Percentiles rank a stretch among this genome's conserved stretches.
These are phyloP conservation scores for Cenchrus purpureus DNA, from an alignment of 176 grass and related monocot species.

Conservation along the genomic window DNA sequence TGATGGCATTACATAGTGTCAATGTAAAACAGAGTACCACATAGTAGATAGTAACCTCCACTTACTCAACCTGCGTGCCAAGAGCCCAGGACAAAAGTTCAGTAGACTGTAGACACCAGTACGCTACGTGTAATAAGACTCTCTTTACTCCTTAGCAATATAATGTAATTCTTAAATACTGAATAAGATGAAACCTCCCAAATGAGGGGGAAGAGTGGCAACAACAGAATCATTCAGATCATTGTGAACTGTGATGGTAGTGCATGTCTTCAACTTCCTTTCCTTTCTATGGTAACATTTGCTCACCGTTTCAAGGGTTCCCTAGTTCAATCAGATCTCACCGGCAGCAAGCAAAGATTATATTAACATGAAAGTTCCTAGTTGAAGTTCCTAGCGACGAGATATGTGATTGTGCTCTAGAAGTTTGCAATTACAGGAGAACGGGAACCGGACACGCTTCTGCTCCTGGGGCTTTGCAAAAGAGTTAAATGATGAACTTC, in stretches of 20 bases:
- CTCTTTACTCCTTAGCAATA: not conserved
- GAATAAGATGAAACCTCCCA: not conserved
- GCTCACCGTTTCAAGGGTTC: not conserved
- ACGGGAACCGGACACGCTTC: constrained; percentile 38
- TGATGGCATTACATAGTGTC: not conserved
- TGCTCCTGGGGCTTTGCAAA: constrained; percentile 47
- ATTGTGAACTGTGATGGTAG: not conserved
- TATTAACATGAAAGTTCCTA: not conserved
- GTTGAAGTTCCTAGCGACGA: not conserved
- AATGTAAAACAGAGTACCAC: not conserved
- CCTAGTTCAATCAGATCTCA: constrained; percentile 44
- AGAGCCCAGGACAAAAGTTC: not conserved
- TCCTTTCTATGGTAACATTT: not conserved
- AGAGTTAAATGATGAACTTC: not conserved
- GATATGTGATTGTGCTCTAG: not conserved
- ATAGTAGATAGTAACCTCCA: not conserved
- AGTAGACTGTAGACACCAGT: not conserved
- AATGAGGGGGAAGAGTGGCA: not conserved
- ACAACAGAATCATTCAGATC: not conserved
- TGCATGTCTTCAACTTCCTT: not conserved
- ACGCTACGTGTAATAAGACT: not conserved
- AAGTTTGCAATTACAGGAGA: constrained; percentile 43
- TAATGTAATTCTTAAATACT: not conserved
- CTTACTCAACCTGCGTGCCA: not conserved
- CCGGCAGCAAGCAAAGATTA: constrained; percentile 13